Conservation (phyloP, 1,139 yeast species). For the Blastobotrys apis region DNA sequence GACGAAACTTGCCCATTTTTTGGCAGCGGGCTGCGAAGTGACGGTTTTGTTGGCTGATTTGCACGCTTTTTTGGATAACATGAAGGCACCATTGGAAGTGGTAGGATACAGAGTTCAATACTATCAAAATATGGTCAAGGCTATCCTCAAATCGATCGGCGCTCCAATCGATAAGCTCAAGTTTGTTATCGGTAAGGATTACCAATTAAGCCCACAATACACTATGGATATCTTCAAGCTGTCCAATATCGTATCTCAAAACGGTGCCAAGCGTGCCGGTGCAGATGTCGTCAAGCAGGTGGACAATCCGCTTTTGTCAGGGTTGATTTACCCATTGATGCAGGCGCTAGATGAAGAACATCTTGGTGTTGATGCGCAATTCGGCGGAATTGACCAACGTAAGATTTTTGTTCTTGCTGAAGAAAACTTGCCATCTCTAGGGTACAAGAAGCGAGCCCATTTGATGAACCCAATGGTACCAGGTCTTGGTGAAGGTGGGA, state of each 20-base stretch:
- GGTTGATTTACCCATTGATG: constrained; percentile 96
- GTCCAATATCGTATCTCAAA: constrained; percentile 79
- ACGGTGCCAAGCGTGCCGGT: constrained; percentile 98
- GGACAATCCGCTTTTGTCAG: constrained; percentile 85
- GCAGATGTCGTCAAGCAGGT: constrained; percentile 99
- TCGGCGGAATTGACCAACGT: constrained; percentile 99
- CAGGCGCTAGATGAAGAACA: constrained; percentile 96
- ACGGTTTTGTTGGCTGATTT: constrained; percentile 91
- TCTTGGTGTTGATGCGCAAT: constrained; percentile 86
- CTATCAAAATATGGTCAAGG: constrained; percentile 77
- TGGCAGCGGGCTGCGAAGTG: constrained; percentile 94
- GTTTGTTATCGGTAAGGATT: constrained; percentile 83
- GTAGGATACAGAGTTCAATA: constrained; percentile 85
- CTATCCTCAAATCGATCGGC: constrained; percentile 77
- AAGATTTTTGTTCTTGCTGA: constrained; percentile 97
- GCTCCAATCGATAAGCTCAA: constrained; percentile 86
- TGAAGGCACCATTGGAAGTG: constrained; percentile 96
- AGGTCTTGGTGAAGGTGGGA: constrained; percentile 91
- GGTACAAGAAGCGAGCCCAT: constrained; percentile 96
- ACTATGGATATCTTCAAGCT: constrained; percentile 85
- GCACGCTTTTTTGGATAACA: constrained; percentile 95
- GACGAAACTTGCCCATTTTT: constrained; percentile 92
- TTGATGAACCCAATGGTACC: constrained; percentile 99
- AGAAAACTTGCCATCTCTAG: constrained; percentile 79
- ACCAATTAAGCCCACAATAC: constrained; percentile 73